phyloP scores from a whole-genome alignment of 2,329 filamentous ascomycete genomes.

The Colletotrichum neosansevieriae region DNA sequence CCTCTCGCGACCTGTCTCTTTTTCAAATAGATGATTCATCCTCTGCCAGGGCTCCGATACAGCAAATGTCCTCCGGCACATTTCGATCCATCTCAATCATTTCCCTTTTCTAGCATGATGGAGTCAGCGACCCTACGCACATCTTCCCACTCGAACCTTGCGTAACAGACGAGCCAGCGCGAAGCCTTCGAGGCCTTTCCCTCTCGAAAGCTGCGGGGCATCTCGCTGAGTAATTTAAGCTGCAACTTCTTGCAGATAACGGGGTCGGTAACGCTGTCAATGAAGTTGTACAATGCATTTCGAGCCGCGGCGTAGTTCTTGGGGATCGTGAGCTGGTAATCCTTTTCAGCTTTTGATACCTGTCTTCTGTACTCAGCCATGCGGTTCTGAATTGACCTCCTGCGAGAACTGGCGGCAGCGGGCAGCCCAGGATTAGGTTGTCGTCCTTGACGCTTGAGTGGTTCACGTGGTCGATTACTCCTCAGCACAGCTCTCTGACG shows the following conservation, averaged over 20 bases:
- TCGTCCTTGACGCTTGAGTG: not conserved
- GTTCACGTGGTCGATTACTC: too few species aligned
- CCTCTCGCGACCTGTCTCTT: too few species aligned
- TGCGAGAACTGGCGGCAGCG: not conserved
- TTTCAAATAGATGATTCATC: too few species aligned
- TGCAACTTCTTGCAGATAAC: not conserved
- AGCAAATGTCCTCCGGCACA: too few species aligned
- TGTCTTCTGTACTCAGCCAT: not conserved
- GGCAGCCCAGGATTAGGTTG: not conserved
- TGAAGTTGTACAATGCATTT: not conserved
- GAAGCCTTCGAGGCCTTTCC: not conserved
- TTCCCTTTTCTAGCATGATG: too few species aligned
- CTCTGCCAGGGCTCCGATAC: too few species aligned
- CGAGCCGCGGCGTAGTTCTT: not conserved
- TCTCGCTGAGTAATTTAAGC: not conserved
- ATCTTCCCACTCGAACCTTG: not conserved
- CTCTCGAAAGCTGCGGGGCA: not conserved
- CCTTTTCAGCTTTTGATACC: not conserved
- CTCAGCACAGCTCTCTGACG: too few species aligned
- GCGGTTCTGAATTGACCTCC: not conserved
- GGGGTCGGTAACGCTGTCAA: not conserved
- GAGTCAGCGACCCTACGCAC: not conserved
- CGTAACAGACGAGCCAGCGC: not conserved
- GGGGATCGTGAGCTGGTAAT: not conserved
- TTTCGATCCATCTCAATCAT: too few species aligned